Conservation (phyloP, 768 basidiomycete species). For the Coprinellus micaceus region DNA sequence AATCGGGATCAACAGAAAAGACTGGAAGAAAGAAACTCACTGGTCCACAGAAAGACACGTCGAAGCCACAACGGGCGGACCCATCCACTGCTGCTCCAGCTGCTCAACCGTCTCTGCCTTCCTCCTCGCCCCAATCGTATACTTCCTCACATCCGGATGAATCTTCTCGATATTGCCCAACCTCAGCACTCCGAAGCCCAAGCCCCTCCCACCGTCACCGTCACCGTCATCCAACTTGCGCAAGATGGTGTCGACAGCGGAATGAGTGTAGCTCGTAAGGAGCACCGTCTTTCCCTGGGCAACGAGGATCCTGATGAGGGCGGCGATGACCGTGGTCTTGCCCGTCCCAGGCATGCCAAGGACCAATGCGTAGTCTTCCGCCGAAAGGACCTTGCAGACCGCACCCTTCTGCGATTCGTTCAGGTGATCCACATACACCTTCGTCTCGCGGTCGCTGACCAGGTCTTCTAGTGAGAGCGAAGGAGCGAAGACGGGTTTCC, state of each 20-base stretch:
- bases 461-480: slow-evolving; percentile 7
- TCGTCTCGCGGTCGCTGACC: background rate
- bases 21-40: slow-evolving; percentile 43
- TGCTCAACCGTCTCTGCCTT: slow-evolving; percentile 71
- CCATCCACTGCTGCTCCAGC: slow-evolving; percentile 77
- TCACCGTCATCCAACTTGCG: slow-evolving; percentile 60
- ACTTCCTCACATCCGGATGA: slow-evolving; percentile 73
- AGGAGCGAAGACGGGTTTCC: slow-evolving; percentile 55
- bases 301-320: slow-evolving; percentile 78
- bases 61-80: slow-evolving; percentile 91
- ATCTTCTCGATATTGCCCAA: slow-evolving; percentile 93
- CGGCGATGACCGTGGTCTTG: slow-evolving; percentile 92
- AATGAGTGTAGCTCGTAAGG: slow-evolving; percentile 93
- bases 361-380: slow-evolving; percentile 87
- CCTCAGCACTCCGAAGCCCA: slow-evolving; percentile 62
- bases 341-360: slow-evolving; percentile 99
- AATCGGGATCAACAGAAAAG: background rate
- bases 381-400: slow-evolving; percentile 67
- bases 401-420: slow-evolving; percentile 75
- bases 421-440: slow-evolving; percentile 33
- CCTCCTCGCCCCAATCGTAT: slow-evolving; percentile 58
- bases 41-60: slow-evolving; percentile 94
- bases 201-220: slow-evolving; percentile 22
- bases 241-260: slow-evolving; percentile 96
- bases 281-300: slow-evolving; percentile 82